Percentiles rank a stretch among this genome's conserved stretches.
Conservation (phyloP, 331 rosid species). For the Telfairia occidentalis region DNA sequence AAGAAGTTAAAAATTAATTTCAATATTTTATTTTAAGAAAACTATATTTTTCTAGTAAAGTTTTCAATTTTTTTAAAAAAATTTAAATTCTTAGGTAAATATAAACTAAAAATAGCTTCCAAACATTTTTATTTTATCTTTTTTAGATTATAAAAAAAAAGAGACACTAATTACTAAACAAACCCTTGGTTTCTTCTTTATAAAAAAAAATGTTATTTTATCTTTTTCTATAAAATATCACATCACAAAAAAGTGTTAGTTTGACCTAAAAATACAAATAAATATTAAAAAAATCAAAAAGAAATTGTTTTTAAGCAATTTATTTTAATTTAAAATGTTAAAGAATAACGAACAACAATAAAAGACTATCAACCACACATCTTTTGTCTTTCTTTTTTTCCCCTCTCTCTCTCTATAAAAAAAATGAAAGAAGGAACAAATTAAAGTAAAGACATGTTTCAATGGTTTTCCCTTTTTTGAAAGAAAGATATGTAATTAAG, state of each 20-base stretch:
- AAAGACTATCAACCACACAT: background rate
- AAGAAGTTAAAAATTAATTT: background rate
- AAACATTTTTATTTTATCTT: background rate
- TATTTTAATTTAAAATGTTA: background rate
- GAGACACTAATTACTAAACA: background rate
- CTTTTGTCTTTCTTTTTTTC: background rate
- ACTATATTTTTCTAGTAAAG: background rate
- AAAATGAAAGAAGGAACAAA: background rate
- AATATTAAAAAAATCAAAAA: background rate
- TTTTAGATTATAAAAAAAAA: background rate
- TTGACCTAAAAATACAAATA: background rate
- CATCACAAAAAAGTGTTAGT: background rate
- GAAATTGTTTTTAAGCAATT: background rate
- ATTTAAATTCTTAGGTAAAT: background rate
- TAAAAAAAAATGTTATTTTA: background rate
- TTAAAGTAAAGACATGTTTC: background rate
- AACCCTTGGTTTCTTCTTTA: background rate
- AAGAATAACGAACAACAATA: background rate
- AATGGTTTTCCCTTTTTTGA: no score
- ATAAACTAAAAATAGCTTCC: background rate
- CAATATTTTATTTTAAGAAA: background rate
- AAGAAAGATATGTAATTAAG: no score
- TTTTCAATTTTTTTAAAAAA: background rate
- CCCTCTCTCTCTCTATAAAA: no score
- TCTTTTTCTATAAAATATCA: background rate